phyloP scores from a whole-genome alignment of 768 basidiomycete genomes.

The Lepiota venenata region DNA sequence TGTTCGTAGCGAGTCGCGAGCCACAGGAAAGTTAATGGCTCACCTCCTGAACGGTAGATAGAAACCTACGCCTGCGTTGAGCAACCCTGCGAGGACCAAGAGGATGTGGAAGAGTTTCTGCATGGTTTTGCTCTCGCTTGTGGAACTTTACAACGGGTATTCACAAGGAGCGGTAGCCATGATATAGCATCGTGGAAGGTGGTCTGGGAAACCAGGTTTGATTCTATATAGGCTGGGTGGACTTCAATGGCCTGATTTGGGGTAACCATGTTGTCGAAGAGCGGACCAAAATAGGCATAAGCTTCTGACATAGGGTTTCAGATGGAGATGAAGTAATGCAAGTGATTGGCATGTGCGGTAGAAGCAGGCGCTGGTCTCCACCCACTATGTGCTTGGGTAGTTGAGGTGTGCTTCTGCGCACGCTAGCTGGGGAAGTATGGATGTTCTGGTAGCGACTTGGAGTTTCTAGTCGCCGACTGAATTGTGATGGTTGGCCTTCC shows the following conservation, averaged over 20 bases:
- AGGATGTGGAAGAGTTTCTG: not conserved
- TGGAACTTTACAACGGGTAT: not conserved
- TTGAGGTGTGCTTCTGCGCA: too few species aligned
- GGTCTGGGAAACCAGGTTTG: not conserved
- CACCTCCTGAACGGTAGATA: constrained; percentile 1
- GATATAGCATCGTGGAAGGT: constrained; percentile 1
- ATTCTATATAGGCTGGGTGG: not conserved
- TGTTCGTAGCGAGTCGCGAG: too few species aligned
- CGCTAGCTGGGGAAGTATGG: too few species aligned
- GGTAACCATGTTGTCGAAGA: constrained; percentile 6
- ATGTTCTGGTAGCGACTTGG: too few species aligned
- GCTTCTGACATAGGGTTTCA: not conserved
- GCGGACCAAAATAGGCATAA: not conserved
- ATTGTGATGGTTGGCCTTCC: too few species aligned
- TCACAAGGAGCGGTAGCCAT: not conserved
- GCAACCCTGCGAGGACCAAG: not conserved
- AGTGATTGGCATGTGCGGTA: not conserved
- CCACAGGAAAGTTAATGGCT: not conserved
- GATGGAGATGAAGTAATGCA: not conserved
- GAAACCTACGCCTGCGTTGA: not conserved
- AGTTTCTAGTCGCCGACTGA: too few species aligned
- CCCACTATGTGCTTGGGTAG: not conserved
- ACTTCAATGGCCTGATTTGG: constrained; percentile 1
- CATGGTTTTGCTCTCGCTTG: not conserved
- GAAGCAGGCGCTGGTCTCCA: not conserved